Conservation (phyloP, 2,329 filamentous ascomycete genomes). For the Didymella glomerata region DNA sequence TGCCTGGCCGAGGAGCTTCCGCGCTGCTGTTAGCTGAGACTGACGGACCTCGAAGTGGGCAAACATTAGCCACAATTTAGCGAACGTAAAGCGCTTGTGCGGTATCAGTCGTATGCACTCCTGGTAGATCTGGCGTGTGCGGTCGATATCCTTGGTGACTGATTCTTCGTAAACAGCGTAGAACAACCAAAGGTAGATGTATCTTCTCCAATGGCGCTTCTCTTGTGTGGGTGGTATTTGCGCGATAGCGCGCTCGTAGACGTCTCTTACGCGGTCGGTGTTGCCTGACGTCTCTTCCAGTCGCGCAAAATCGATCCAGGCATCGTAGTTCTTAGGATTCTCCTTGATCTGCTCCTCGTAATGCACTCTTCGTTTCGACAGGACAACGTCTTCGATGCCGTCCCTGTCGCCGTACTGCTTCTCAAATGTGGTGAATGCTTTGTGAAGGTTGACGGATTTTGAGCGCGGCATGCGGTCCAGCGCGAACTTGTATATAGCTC, state of each 20-base stretch:
- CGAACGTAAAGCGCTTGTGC: constrained; percentile 96
- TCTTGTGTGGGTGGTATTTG: constrained; percentile 95
- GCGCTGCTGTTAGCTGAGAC: constrained; percentile 77
- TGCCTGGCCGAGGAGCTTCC: constrained; percentile 88
- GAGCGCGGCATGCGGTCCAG: constrained; percentile 90
- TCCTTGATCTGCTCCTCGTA: constrained; percentile 96
- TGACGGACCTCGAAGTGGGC: constrained; percentile 88
- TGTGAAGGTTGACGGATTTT: constrained; percentile 84
- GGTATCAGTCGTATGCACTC: constrained; percentile 88
- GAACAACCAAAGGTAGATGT: constrained; percentile 98
- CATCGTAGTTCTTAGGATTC: constrained; percentile 95
- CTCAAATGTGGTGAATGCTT: constrained; percentile 95
- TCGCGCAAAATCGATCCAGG: constrained; percentile 94
- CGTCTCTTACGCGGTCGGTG: constrained; percentile 82
- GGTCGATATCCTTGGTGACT: constrained; percentile 77
- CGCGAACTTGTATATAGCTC: constrained; percentile 97
- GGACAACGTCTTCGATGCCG: constrained; percentile 91
- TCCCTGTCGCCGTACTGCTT: constrained; percentile 96
- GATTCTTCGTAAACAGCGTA: constrained; percentile 96
- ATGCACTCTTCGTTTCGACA: constrained; percentile 90
- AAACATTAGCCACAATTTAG: constrained; percentile 94
- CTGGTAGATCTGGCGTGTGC: constrained; percentile 88
- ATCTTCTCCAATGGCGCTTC: constrained; percentile 95
- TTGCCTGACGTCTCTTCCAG: constrained; percentile 89
- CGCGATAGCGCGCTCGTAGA: constrained; percentile 94